Evolutionary conservation across 257 asterid genomes (phyloP).

Genomic region (Forsythia suspensa): DNA sequence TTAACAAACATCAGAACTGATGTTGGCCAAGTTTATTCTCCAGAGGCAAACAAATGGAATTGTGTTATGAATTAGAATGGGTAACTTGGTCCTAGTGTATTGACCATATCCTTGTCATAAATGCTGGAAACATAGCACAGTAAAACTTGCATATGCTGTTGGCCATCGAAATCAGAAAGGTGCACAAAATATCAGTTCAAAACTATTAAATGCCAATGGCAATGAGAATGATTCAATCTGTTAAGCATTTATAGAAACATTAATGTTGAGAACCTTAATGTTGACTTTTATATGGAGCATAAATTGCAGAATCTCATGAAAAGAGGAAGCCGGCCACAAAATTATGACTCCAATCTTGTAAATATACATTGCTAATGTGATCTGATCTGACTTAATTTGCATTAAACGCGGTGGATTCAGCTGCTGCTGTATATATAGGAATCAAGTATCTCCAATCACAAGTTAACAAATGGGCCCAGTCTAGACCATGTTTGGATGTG

Average conservation of each 20-base stretch:
- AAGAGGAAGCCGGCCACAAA: not conserved
- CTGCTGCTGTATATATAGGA: not conserved
- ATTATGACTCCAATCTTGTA: not conserved
- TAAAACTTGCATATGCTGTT: constrained; percentile 1
- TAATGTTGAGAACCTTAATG: too few relatives aligned
- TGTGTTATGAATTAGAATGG: not conserved
- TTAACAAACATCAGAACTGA: not conserved
- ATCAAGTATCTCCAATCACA: not conserved
- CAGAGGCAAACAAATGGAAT: not conserved
- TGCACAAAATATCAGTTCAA: not conserved
- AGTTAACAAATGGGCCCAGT: not conserved
- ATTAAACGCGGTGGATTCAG: not conserved
- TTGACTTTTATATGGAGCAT: too few relatives aligned
- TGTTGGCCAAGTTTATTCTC: not conserved
- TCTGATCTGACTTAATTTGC: not conserved
- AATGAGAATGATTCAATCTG: not conserved
- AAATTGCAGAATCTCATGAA: too few relatives aligned
- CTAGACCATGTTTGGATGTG: not conserved
- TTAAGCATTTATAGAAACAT: not conserved
- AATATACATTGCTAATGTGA: not conserved
- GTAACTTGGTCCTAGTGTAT: not conserved
- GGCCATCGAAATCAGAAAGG: not conserved
- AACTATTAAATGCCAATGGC: not conserved
- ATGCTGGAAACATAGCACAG: not conserved
- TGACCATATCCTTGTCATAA: not conserved